Conservation (phyloP, 116 monocot species). For the Trichopus zeylanicus region DNA sequence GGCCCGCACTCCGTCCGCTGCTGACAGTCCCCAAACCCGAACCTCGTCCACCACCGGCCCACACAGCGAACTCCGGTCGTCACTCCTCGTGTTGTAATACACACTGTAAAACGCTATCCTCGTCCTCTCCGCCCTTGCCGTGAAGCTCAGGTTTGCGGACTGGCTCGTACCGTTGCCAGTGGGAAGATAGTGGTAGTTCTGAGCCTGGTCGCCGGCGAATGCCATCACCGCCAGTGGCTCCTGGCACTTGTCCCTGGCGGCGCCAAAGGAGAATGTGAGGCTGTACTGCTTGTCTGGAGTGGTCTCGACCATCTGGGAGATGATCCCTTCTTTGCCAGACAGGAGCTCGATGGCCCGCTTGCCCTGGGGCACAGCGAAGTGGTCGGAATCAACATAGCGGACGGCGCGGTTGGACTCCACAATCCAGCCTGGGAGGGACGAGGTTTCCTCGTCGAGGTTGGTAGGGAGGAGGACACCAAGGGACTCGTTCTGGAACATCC, state of each 20-base stretch:
- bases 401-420: constrained; percentile 93
- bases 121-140: constrained; percentile 64
- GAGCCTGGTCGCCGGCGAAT: constrained; percentile 80
- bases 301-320: constrained; percentile 91
- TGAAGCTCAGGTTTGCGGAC: constrained; percentile 67
- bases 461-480: constrained; percentile 85
- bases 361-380: constrained; percentile 73
- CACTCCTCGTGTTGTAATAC: constrained; percentile 88
- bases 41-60: constrained; percentile 85
- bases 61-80: constrained; percentile 80
- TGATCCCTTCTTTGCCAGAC: constrained; percentile 91
- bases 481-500: constrained; percentile 64
- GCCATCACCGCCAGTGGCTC: constrained; percentile 83
- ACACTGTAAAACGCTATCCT: constrained; percentile 86
- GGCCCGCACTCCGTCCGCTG: background rate
- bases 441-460: constrained; percentile 67
- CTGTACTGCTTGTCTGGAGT: constrained; percentile 60
- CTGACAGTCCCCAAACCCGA: constrained; percentile 25
- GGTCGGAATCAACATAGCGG: constrained; percentile 76
- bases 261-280: constrained; percentile 60
- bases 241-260: constrained; percentile 72
- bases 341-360: constrained; percentile 91
- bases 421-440: constrained; percentile 77
- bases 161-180: constrained; percentile 54
- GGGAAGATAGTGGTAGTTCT: constrained; percentile 68